A percentile compares a stretch with the other conserved stretches of the same genome.
These are phyloP conservation scores for Axilococcus clingmanii DNA, from an alignment of 139 green algal species.

Conservation along the genomic window DNA sequence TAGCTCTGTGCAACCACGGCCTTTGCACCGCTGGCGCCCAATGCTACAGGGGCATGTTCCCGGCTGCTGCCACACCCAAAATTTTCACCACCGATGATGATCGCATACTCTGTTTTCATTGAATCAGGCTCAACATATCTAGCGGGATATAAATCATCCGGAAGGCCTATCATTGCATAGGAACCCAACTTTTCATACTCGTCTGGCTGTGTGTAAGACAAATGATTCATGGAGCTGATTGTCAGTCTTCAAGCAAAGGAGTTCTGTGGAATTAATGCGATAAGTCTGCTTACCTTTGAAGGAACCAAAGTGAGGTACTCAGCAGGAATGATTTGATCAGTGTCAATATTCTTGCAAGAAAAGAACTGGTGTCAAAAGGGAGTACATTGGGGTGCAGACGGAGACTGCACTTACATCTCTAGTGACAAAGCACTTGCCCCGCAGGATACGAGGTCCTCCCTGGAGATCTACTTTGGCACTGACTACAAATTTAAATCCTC, in stretches of 20 bases:
- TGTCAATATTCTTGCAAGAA: conserved; percentile 88
- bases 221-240: conserved; percentile 22
- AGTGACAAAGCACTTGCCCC: conserved; percentile 67
- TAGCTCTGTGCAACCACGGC: conserved; percentile 86
- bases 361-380: not conserved
- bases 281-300: no score
- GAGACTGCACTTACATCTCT: conserved; percentile 55
- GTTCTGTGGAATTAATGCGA: conserved; percentile 8
- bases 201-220: no score
- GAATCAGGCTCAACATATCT: conserved; percentile 61
- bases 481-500: no score
- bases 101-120: conserved; percentile 87
- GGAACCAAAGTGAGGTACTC: conserved; percentile 93
- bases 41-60: conserved; percentile 85
- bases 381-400: not conserved
- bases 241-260: not conserved
- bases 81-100: conserved; percentile 89
- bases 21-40: conserved; percentile 66
- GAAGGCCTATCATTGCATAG: conserved; percentile 84
- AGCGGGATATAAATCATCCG: conserved; percentile 60
- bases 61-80: conserved; percentile 90
- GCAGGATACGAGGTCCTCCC: conserved; percentile 35
- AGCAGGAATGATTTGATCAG: conserved; percentile 93
- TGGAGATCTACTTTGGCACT: conserved; percentile 32
- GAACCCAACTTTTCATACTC: conserved; percentile 95